Conservation (phyloP, 768 basidiomycete genomes). For the Suillus ampliporus region DNA sequence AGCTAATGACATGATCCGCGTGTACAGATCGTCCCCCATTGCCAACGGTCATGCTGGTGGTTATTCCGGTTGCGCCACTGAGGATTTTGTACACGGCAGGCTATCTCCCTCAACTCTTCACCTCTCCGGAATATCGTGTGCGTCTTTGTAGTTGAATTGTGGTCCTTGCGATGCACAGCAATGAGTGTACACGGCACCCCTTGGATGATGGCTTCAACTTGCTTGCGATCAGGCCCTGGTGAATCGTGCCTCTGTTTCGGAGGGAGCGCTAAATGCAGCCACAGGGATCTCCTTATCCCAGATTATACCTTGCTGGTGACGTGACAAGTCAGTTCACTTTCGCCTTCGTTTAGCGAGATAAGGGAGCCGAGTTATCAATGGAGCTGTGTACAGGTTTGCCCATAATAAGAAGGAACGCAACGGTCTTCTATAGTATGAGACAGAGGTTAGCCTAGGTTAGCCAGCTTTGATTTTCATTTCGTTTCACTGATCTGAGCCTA, state of each 20-base stretch:
- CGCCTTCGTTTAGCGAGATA: neutral
- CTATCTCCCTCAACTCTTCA: neutral
- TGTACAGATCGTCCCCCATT: neutral
- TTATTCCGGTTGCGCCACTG: neutral
- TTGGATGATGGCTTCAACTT: neutral
- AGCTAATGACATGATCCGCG: too few relatives aligned
- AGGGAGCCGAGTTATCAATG: neutral
- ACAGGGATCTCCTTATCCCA: neutral
- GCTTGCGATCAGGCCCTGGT: neutral
- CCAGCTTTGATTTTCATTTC: neutral
- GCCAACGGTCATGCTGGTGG: neutral
- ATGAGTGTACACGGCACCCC: neutral
- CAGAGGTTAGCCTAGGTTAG: neutral
- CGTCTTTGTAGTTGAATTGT: neutral
- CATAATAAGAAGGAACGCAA: neutral
- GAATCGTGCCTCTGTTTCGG: neutral
- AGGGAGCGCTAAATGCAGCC: neutral
- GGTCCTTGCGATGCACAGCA: neutral
- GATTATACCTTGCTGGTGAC: neutral
- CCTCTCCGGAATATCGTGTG: neutral
- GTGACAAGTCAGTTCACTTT: neutral
- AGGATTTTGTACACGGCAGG: neutral
- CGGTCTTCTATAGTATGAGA: neutral
- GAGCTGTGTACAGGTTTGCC: neutral
- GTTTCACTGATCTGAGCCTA: too few relatives aligned